Evolutionary conservation across 1,284 basidiomycete species (phyloP).

Genomic region (Pseudozyma tsukubaensis): DNA sequence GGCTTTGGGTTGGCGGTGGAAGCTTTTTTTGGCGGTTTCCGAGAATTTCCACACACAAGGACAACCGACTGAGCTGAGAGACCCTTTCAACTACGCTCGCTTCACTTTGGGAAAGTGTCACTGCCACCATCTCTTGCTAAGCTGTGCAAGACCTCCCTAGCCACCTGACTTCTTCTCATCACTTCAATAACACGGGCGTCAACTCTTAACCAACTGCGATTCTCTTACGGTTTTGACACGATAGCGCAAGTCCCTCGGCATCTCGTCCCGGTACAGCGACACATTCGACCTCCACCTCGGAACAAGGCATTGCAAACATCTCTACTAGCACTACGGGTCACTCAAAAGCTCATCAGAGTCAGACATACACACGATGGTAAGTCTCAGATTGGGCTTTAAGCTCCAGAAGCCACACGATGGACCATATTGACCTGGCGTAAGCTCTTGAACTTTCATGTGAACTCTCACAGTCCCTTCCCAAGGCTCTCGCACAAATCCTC

Average conservation of each 20-base stretch:
- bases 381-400: too few relatives aligned
- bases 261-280: background rate
- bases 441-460: background rate
- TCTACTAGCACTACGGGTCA: background rate
- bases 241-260: background rate
- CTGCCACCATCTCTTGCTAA: constrained; percentile 14
- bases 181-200: background rate
- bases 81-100: constrained; percentile 31
- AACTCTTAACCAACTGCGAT: background rate
- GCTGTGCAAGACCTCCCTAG: constrained; percentile 7
- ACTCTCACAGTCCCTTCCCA: constrained; percentile 64
- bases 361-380: constrained; percentile 14
- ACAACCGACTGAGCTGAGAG: constrained; percentile 12
- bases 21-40: constrained; percentile 32
- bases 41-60: constrained; percentile 39
- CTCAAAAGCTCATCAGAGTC: background rate
- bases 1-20: constrained; percentile 12
- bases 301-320: background rate
- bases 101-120: constrained; percentile 8
- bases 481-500: constrained; percentile 83
- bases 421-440: too few relatives aligned
- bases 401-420: too few relatives aligned
- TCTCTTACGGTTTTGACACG: background rate
- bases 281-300: constrained; percentile 26
- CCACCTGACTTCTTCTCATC: background rate